Base-by-base conservation (phyloP, 1,284 basidiomycete species). In the Fistulinella staudtii region DNA sequence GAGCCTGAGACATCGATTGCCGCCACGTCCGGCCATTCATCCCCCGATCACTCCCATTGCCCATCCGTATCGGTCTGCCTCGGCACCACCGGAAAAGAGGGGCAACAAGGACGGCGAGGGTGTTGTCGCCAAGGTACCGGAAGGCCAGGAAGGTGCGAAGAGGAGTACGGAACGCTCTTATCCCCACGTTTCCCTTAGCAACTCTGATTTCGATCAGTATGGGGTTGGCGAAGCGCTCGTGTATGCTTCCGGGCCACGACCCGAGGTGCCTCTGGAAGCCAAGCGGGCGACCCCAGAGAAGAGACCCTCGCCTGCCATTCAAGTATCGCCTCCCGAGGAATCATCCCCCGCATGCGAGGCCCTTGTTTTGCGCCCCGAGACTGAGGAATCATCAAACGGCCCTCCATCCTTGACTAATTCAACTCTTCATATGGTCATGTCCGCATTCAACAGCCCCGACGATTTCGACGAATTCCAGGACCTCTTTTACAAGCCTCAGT, bases 381-480 rank as follows among this genome's bases (percentile, higher is more conserved):
- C 43, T 24, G 29, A 11, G 30, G 45, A 49, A 23, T 13, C 37
- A 0, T 39, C 55, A 21, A 46, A 69, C 8, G 72, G 68, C 43
- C 74, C 64, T 45, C 72, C 55, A 41, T 72, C 39, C 50, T 58
- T 56, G 47, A 77, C 67, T 1, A 35, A 71, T 64, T 61, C 76
- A 57, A 61, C 60, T 5, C 29, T 71, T 55, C 49, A 62, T 57
- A 39, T 72, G 70, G 40, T 70, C 60, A 33, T 68, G 66, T 40
- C 67, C 53, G 39, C 68, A 44, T 60, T 85, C 33, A 75, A 76
- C 14, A 74, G 70, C 44, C 68, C 73, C 0, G 81, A 83, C 45
- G 82, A 85, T 51, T 68, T 87, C 5, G 80, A 84, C 21, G 72
- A 75, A 20, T 88, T 82, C 67, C 75, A 75, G 27, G 80, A 86